Percentiles rank a stretch among this genome's conserved stretches.
Evolutionary conservation across 768 basidiomycete species (phyloP).

Genomic region (Boletus speciosus): DNA sequence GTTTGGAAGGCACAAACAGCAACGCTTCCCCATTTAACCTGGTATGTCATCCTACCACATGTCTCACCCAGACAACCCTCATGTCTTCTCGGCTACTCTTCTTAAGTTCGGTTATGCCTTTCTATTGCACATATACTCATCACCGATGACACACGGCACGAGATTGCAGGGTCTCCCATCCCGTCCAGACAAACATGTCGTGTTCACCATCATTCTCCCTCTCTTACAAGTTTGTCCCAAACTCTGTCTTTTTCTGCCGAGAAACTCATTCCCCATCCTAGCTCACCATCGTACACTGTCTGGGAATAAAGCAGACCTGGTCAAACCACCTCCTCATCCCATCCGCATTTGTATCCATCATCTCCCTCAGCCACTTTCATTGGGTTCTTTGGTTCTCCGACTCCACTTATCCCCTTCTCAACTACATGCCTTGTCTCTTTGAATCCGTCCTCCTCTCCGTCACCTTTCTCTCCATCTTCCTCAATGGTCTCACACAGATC

Average conservation of each 20-base stretch:
- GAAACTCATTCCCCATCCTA: constrained; percentile 23
- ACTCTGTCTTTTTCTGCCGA: not conserved
- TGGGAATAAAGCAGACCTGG: constrained; percentile 62
- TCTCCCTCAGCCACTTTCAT: constrained; percentile 68
- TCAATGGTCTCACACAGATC: constrained; percentile 65
- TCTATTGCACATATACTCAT: constrained; percentile 69
- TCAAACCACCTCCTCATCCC: constrained; percentile 69
- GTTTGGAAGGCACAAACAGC: constrained; percentile 58
- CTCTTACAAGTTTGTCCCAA: constrained; percentile 56
- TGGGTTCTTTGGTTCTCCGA: constrained; percentile 49
- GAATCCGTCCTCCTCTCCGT: constrained; percentile 59
- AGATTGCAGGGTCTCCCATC: constrained; percentile 46
- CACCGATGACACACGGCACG: constrained; percentile 52
- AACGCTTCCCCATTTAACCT: constrained; percentile 68
- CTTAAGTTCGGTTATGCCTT: constrained; percentile 73
- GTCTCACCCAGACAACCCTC: not conserved
- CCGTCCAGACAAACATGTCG: constrained; percentile 67
- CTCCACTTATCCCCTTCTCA: constrained; percentile 62
- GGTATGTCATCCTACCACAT: constrained; percentile 40
- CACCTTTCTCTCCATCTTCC: constrained; percentile 54
- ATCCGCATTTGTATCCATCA: constrained; percentile 56
- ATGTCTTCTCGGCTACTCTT: not conserved
- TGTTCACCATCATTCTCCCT: constrained; percentile 71
- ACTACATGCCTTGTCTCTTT: constrained; percentile 70
- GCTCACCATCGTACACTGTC: constrained; percentile 60